A percentile compares a stretch with the other conserved stretches of the same genome.
phyloP scores from a whole-genome alignment of 257 asterid species.

The Osmanthus fragrans region DNA sequence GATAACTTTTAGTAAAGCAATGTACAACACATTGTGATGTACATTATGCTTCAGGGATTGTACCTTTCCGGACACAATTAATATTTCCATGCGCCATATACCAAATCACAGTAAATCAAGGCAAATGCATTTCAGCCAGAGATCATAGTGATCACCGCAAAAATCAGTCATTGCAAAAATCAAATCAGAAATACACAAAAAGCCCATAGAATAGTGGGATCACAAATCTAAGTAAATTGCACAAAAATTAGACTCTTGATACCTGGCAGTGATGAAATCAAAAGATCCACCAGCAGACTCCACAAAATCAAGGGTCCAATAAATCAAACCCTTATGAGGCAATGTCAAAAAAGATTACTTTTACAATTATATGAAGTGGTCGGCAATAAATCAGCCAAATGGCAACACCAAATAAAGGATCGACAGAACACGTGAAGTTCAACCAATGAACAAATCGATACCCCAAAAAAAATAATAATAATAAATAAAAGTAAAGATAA shows the following conservation, averaged over 20 bases:
- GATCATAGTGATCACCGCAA: constrained; percentile 25
- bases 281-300: constrained; percentile 21
- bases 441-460: constrained; percentile 11
- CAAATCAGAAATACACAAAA: constrained; percentile 16
- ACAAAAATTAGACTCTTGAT: constrained; percentile 20
- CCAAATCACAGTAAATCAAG: constrained; percentile 8
- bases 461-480: background rate
- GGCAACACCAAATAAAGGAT: constrained; percentile 19
- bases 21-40: background rate
- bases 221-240: constrained; percentile 7
- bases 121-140: constrained; percentile 13
- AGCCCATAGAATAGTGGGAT: background rate
- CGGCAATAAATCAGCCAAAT: background rate
- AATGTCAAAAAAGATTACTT: background rate
- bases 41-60: background rate
- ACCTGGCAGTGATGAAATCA: constrained; percentile 38
- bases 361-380: background rate
- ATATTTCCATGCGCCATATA: background rate
- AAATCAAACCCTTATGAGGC: constrained; percentile 29
- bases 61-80: background rate
- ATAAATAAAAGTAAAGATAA: constrained; percentile 4
- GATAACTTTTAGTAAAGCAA: no score
- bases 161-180: constrained; percentile 15
- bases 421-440: background rate
- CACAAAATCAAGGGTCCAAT: constrained; percentile 10